Percentiles rank a stretch among this genome's conserved stretches.
phyloP scores from a whole-genome alignment of 2,329 filamentous ascomycete species.

The Botrytis galanthina region DNA sequence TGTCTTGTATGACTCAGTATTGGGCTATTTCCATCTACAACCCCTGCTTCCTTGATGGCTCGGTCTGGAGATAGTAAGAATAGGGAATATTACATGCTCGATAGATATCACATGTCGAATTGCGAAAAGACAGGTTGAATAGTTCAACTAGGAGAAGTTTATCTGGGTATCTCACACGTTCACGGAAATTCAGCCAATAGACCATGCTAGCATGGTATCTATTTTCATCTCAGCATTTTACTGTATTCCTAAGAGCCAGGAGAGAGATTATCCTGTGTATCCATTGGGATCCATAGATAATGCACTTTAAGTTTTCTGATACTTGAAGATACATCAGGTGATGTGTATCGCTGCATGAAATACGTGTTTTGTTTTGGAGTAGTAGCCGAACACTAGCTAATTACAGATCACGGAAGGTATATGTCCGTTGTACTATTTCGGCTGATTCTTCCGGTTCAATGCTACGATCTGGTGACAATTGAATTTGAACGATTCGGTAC shows the following conservation, averaged over 20 bases:
- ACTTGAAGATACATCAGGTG: neutral
- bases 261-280: neutral
- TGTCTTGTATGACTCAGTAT: neutral
- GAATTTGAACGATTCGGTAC: neutral
- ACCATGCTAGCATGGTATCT: neutral
- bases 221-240: neutral
- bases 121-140: neutral
- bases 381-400: neutral
- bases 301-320: neutral
- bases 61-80: neutral
- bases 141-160: neutral
- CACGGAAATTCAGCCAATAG: neutral
- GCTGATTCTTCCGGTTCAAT: neutral
- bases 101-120: too few relatives aligned
- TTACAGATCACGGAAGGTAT: neutral
- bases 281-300: neutral
- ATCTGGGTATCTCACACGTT: neutral
- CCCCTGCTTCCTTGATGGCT: neutral
- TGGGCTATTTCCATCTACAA: neutral
- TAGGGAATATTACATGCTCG: neutral
- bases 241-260: neutral
- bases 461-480: conserved; percentile 8
- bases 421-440: neutral
- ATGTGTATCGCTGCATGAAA: neutral
- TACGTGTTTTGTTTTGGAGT: neutral